Conservation (phyloP, 2,329 filamentous ascomycete species). For the Setomelanomma holmii region DNA sequence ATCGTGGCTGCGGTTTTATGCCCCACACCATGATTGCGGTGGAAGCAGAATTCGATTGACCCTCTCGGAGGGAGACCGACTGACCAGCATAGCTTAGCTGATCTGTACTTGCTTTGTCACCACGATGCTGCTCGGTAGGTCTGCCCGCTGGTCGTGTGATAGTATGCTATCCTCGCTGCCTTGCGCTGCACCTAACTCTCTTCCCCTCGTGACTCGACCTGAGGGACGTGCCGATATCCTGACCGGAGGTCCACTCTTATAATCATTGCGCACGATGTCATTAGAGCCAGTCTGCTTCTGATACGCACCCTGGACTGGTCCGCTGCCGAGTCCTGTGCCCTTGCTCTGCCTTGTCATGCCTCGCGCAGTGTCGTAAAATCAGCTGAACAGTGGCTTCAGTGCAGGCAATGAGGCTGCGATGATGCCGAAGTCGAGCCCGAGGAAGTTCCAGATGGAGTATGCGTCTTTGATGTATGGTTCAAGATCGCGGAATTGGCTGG, state of each 20-base stretch:
- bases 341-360: not conserved
- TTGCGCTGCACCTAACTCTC: not conserved
- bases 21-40: too few relatives aligned
- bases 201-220: not conserved
- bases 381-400: constrained; percentile 37
- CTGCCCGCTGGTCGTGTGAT: not conserved
- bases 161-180: not conserved
- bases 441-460: constrained; percentile 56
- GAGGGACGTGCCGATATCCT: not conserved
- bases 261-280: not conserved
- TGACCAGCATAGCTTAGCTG: too few relatives aligned
- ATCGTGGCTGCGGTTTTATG: too few relatives aligned
- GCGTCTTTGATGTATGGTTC: constrained; percentile 48
- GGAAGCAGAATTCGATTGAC: too few relatives aligned
- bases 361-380: not conserved
- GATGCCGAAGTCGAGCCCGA: constrained; percentile 54
- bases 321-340: not conserved
- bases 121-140: too few relatives aligned
- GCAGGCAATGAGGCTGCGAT: constrained; percentile 35
- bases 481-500: constrained; percentile 37
- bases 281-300: not conserved
- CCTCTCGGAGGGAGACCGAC: too few relatives aligned
- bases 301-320: not conserved
- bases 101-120: too few relatives aligned
- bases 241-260: not conserved